Conservation (phyloP, 75 land plant species). For the Pinus albicaulis region DNA sequence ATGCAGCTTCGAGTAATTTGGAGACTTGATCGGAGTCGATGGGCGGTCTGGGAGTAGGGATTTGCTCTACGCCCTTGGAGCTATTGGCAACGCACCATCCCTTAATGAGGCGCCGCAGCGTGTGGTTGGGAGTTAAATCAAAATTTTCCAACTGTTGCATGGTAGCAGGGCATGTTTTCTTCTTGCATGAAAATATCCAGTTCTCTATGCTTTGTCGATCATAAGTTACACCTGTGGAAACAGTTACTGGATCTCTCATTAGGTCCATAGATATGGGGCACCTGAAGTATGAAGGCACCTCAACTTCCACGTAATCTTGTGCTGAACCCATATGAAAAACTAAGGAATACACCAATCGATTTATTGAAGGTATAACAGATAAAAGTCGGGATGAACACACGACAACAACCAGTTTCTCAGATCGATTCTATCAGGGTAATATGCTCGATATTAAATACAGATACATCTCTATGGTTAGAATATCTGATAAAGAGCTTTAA, state of each 20-base stretch:
- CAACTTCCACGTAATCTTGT: slow-evolving; percentile 14
- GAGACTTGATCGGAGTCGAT: background rate
- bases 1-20: slow-evolving; percentile 4
- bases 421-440: too few relatives aligned
- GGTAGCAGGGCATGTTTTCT: slow-evolving; percentile 58
- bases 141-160: slow-evolving; percentile 37
- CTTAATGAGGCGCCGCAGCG: slow-evolving; percentile 71
- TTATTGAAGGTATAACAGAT: too few relatives aligned
- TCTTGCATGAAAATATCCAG: slow-evolving; percentile 41
- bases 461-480: too few relatives aligned
- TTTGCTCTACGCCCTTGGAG: slow-evolving; percentile 18
- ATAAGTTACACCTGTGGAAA: slow-evolving; percentile 69
- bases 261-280: slow-evolving; percentile 77
- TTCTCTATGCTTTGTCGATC: slow-evolving; percentile 62
- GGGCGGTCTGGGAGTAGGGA: slow-evolving; percentile 10
- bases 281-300: slow-evolving; percentile 54
- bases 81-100: slow-evolving; percentile 57
- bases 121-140: slow-evolving; percentile 70
- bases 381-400: too few relatives aligned
- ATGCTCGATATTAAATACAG: too few relatives aligned
- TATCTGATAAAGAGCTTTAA: too few relatives aligned
- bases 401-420: too few relatives aligned
- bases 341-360: too few relatives aligned
- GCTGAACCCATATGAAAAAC: too few relatives aligned
- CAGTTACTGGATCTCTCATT: slow-evolving; percentile 72